Conservation (phyloP, 345 rosid genomes). For the Physaria fendleri region DNA sequence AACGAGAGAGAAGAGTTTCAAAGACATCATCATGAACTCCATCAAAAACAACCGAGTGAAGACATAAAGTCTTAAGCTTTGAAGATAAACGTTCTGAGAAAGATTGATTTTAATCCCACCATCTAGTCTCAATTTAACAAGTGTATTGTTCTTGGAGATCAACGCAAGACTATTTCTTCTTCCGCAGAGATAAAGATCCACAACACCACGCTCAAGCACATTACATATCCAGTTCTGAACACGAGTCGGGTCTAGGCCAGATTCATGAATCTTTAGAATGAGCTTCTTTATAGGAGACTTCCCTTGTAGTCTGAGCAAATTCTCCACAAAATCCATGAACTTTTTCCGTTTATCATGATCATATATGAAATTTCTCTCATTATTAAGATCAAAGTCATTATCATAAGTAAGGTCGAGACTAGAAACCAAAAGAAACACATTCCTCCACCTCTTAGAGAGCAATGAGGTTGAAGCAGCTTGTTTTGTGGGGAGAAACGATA, state of each 20-base stretch:
- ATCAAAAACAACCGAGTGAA: background rate
- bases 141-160: background rate
- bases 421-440: too few relatives aligned
- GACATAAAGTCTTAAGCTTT: too few relatives aligned
- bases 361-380: too few relatives aligned
- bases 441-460: too few relatives aligned
- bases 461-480: too few relatives aligned
- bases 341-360: too few relatives aligned
- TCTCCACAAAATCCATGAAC: background rate
- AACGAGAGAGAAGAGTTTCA: background rate
- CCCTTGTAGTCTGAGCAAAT: background rate
- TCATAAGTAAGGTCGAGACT: too few relatives aligned
- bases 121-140: background rate
- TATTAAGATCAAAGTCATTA: too few relatives aligned
- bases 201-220: background rate
- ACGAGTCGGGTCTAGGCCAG: background rate
- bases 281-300: background rate
- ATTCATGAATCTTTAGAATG: background rate
- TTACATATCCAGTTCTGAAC: background rate
- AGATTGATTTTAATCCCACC: background rate
- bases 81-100: too few relatives aligned
- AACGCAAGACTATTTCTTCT: background rate
- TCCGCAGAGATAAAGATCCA: background rate
- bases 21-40: background rate
- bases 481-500: too few relatives aligned